Evolutionary conservation across 1,139 yeast genomes (phyloP).

Genomic region (Kodamaea anthophila): DNA sequence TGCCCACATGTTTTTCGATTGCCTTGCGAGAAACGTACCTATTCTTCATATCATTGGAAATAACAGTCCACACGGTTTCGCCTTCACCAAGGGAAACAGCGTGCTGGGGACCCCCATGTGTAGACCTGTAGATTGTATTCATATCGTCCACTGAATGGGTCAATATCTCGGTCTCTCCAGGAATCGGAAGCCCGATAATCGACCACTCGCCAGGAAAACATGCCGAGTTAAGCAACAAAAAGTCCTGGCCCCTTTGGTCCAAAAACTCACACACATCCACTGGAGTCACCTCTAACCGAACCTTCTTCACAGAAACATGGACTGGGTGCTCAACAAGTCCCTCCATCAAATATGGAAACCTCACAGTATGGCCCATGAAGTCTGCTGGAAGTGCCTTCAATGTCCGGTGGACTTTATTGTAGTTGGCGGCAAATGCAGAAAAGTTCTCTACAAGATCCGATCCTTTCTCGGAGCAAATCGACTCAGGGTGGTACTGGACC

Average conservation of each 20-base stretch:
- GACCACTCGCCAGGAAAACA: slow-evolving; percentile 83
- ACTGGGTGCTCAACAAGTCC: slow-evolving; percentile 6
- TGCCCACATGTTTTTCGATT: slow-evolving; percentile 7
- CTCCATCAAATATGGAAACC: slow-evolving; percentile 13
- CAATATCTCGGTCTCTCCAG: slow-evolving; percentile 47
- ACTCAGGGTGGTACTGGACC: slow-evolving; percentile 97
- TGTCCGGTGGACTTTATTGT: slow-evolving; percentile 18
- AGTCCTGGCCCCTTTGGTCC: slow-evolving; percentile 25
- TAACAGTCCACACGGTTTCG: slow-evolving; percentile 40
- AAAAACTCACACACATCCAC: slow-evolving; percentile 48
- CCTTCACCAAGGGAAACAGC: slow-evolving; percentile 1
- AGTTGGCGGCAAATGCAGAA: slow-evolving; percentile 43
- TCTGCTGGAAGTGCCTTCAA: slow-evolving; percentile 6
- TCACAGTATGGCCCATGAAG: slow-evolving; percentile 14
- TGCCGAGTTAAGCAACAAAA: slow-evolving; percentile 66
- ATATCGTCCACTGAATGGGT: slow-evolving; percentile 55
- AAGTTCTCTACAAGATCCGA: slow-evolving; percentile 55
- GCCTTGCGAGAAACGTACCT: slow-evolving; percentile 14
- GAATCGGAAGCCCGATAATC: slow-evolving; percentile 67
- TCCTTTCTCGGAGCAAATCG: slow-evolving; percentile 77
- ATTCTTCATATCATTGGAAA: slow-evolving; percentile 45
- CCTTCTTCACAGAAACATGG: slow-evolving; percentile 13
- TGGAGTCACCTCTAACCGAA: slow-evolving; percentile 18
- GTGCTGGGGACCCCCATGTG: slow-evolving; percentile 8
- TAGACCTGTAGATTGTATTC: slow-evolving; percentile 15